phyloP scores from a whole-genome alignment of 2,329 filamentous ascomycete species.

The Aspergillus pseudotamarii region DNA sequence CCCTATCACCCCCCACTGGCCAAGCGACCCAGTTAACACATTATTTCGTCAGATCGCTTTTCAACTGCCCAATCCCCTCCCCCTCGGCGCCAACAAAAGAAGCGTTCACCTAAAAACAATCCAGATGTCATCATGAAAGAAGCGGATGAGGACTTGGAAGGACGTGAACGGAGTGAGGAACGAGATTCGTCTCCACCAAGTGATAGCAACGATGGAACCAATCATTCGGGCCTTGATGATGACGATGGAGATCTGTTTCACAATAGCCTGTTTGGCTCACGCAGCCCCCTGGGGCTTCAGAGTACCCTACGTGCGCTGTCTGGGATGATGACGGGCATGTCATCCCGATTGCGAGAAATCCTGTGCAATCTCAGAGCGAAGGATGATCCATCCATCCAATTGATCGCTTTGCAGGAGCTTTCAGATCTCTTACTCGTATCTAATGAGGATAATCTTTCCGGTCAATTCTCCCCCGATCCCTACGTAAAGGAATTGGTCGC shows the following conservation, averaged over 20 bases:
- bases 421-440: conserved; percentile 92
- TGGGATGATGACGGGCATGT: conserved; percentile 87
- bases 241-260: conserved; percentile 65
- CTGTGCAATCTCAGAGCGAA: conserved; percentile 76
- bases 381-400: conserved; percentile 81
- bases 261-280: conserved; percentile 64
- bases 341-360: conserved; percentile 76
- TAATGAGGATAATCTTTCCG: conserved; percentile 93
- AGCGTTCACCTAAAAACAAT: conserved; percentile 55
- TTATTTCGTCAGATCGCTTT: conserved; percentile 34
- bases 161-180: conserved; percentile 47
- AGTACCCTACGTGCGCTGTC: conserved; percentile 83
- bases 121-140: conserved; percentile 74
- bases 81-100: conserved; percentile 54
- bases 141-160: conserved; percentile 58
- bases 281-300: conserved; percentile 69
- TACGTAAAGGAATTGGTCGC: conserved; percentile 93
- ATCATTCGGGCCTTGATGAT: conserved; percentile 54
- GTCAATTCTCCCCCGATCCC: conserved; percentile 90
- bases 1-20: background rate
- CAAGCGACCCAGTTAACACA: conserved; percentile 14
- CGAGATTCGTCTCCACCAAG: conserved; percentile 62
- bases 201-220: conserved; percentile 68
- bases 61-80: conserved; percentile 37
- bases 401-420: conserved; percentile 89